Evolutionary conservation across 31 red algal genomes (phyloP), one percentile per base, ranked within the genome.

Genomic region (Asparagopsis taxiformis): DNA sequence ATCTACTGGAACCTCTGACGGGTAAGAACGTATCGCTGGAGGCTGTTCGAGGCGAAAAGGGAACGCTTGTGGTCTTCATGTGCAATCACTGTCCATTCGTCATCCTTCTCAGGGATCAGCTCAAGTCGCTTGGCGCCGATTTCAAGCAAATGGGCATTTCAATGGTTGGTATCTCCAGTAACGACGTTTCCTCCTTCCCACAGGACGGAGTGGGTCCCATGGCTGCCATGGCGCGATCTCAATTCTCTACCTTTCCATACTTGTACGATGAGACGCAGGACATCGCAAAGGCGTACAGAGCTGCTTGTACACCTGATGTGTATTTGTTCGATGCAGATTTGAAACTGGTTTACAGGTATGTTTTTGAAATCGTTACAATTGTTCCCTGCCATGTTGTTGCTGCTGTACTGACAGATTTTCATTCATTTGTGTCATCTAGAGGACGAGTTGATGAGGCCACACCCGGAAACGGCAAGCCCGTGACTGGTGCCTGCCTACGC

Each of bases 11-110:
- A 34, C 79, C 80, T 21, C 36, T 76, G 7, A 85, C 72, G 9
- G 80, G 80, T 16, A 72, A 75, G 49, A 46, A 8, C 0, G 64
- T 93, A 1, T 67, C 79, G 1, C 89, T 80, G 19, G 66, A 50
- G 10, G 65, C 79, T 32, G 72, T 85, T 4, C 52, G 54, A 19
- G 67, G 51, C 43, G 57, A 70, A 9, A 72, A 85, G 15, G 89
- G 79, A 2, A 8, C 74, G 22, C 72, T 93, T 0, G 43, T 93
- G 13, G 72, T 74, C 29, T 84, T 93, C 58, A 59, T 93, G 17
- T 84, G 63, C 57, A 83, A 75, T 46, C 89, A 93, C 57, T 93
- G 89, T 43, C 89, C 89, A 0, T 93, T 72, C 39, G 89, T 93
- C 25, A 49, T 79, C 6, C 55, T 62, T 19, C 46, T 93, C 3